Conservation (phyloP, 805 yeast genomes). For the Kodamaea neixiangensis region DNA sequence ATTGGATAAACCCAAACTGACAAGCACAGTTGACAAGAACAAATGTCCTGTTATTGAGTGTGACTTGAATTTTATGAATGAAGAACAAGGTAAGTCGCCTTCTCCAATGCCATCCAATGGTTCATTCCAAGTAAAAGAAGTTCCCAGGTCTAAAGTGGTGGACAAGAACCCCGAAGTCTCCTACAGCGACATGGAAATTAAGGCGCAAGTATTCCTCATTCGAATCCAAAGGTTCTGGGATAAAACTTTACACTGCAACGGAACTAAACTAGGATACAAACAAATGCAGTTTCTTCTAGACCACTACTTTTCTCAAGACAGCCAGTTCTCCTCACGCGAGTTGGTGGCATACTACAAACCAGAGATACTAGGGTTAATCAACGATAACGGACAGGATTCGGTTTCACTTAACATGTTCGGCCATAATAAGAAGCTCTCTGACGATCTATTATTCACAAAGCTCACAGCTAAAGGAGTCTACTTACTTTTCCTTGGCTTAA, state of each 20-base stretch:
- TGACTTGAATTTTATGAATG: slow-evolving; percentile 39
- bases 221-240: slow-evolving; percentile 31
- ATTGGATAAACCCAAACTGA: slow-evolving; percentile 11
- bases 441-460: slow-evolving; percentile 17
- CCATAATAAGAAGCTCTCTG: slow-evolving; percentile 13
- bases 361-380: slow-evolving; percentile 24
- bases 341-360: slow-evolving; percentile 26
- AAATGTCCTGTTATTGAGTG: slow-evolving; percentile 44
- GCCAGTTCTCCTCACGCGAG: slow-evolving; percentile 23
- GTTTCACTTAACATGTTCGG: slow-evolving; percentile 12
- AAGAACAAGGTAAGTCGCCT: slow-evolving; percentile 16
- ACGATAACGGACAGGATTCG: slow-evolving; percentile 17
- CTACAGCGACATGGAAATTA: background rate
- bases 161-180: background rate
- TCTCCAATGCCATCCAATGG: slow-evolving; percentile 10
- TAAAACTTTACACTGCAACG: slow-evolving; percentile 18
- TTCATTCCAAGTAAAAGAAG: too few relatives aligned
- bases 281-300: slow-evolving; percentile 34
- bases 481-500: slow-evolving; percentile 30
- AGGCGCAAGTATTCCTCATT: slow-evolving; percentile 15
- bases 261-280: slow-evolving; percentile 22
- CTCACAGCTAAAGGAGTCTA: slow-evolving; percentile 28
- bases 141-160: background rate
- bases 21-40: slow-evolving; percentile 8
- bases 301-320: slow-evolving; percentile 24